phyloP scores from a whole-genome alignment of 2,329 filamentous ascomycete species.

The Sporothrix pallida region DNA sequence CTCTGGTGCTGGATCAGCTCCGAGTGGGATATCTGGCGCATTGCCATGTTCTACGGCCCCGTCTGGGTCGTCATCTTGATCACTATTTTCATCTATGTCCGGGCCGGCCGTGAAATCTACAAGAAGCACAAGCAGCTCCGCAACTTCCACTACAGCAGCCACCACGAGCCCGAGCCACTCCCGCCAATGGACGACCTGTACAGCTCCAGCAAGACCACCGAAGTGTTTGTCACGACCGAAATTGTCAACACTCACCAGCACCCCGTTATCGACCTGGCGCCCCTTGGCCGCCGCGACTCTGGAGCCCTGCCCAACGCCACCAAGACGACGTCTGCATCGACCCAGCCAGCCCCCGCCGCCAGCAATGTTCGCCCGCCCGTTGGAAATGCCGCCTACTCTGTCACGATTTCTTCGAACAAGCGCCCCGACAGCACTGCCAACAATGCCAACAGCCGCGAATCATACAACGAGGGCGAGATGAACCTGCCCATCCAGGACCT shows the following conservation, averaged over 20 bases:
- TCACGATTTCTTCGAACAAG: constrained; percentile 55
- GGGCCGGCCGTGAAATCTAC: constrained; percentile 71
- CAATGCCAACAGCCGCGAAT: constrained; percentile 36
- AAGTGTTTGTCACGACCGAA: constrained; percentile 68
- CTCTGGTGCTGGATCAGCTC: constrained; percentile 81
- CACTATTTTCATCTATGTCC: constrained; percentile 69
- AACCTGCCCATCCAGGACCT: constrained; percentile 42
- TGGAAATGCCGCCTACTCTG: constrained; percentile 51
- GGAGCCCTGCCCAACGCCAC: constrained; percentile 12
- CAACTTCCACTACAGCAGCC: constrained; percentile 61
- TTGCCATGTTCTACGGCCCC: constrained; percentile 75
- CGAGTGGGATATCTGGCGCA: constrained; percentile 73
- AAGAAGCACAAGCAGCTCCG: constrained; percentile 67
- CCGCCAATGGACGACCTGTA: constrained; percentile 53
- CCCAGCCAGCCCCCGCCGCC: not conserved
- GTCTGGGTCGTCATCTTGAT: constrained; percentile 68
- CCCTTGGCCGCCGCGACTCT: constrained; percentile 42
- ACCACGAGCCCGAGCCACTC: constrained; percentile 51
- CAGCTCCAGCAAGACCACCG: constrained; percentile 62
- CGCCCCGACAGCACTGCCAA: constrained; percentile 38
- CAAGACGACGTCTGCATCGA: not conserved
- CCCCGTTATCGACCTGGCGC: constrained; percentile 45
- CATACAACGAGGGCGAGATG: constrained; percentile 40
- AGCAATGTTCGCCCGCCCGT: constrained; percentile 29
- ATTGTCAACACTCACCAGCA: constrained; percentile 38